phyloP scores from a whole-genome alignment of 1,284 basidiomycete species.

The Heterobasidion irregulare region DNA sequence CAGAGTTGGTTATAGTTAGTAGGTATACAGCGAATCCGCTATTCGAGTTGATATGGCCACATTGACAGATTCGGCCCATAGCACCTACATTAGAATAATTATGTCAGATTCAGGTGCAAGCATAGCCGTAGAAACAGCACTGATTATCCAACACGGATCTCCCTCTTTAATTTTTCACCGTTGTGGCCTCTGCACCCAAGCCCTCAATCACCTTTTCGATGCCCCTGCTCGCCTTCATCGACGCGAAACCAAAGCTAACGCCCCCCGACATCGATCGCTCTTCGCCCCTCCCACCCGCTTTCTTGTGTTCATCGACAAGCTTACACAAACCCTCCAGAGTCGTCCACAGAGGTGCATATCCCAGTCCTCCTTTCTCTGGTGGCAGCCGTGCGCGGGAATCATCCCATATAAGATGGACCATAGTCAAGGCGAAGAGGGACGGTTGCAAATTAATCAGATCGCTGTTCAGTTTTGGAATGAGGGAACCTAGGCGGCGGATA shows the following conservation, averaged over 20 bases:
- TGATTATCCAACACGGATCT: background rate
- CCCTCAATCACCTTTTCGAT: slow-evolving; percentile 23
- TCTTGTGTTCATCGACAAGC: slow-evolving; percentile 39
- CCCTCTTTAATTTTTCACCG: background rate
- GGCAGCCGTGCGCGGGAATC: slow-evolving; percentile 55
- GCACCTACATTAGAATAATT: no score
- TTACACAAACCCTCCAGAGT: slow-evolving; percentile 35
- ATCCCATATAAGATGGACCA: slow-evolving; percentile 61
- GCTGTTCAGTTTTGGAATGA: slow-evolving; percentile 41
- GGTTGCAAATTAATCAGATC: slow-evolving; percentile 63
- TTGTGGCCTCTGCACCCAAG: slow-evolving; percentile 9
- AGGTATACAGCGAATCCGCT: no score
- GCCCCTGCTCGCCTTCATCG: slow-evolving; percentile 26
- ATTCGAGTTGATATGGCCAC: no score
- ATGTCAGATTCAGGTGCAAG: no score
- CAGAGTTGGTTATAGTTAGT: no score
- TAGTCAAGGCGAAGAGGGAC: slow-evolving; percentile 52
- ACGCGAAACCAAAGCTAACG: slow-evolving; percentile 27
- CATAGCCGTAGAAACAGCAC: no score
- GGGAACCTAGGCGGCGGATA: slow-evolving; percentile 22
- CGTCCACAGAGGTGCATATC: slow-evolving; percentile 52
- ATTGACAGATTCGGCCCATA: no score
- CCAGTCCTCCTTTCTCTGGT: slow-evolving; percentile 54
- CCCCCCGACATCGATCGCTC: slow-evolving; percentile 22
- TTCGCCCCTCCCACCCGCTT: slow-evolving; percentile 24